These are phyloP conservation scores for Lepidopterella palustris DNA, from an alignment of 495 filamentous ascomycete genomes.

Conservation along the genomic window DNA sequence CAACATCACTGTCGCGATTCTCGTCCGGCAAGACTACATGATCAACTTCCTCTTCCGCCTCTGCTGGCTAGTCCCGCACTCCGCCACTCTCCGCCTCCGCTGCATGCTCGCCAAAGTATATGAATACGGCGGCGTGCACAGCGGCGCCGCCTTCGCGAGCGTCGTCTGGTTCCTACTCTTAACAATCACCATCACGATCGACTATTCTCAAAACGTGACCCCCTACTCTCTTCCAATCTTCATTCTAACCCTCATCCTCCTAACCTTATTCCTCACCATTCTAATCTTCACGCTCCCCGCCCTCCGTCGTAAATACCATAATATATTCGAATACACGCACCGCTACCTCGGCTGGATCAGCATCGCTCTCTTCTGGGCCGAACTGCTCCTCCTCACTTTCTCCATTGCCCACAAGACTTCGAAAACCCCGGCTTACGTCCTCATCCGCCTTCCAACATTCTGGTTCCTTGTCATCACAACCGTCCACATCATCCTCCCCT, in stretches of 20 bases:
- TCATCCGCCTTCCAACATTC: conserved; percentile 54
- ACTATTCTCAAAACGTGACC: neutral
- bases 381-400: conserved; percentile 37
- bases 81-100: conserved; percentile 22
- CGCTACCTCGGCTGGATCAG: conserved; percentile 60
- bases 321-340: conserved; percentile 62
- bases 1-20: conserved; percentile 42
- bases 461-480: conserved; percentile 62
- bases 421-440: conserved; percentile 35
- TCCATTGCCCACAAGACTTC: conserved; percentile 27
- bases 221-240: neutral
- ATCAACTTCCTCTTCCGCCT: conserved; percentile 31
- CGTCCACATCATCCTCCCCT: conserved; percentile 56
- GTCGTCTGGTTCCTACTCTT: conserved; percentile 31
- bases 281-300: conserved; percentile 43
- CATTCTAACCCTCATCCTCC: conserved; percentile 8
- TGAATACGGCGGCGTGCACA: conserved; percentile 32
- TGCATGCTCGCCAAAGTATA: conserved; percentile 29
- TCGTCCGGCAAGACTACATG: conserved; percentile 39
- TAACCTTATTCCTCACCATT: conserved; percentile 31
- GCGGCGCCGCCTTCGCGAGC: conserved; percentile 25
- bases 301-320: conserved; percentile 50
- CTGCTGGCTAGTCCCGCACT: conserved; percentile 17
- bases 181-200: neutral
- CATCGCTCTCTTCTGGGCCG: conserved; percentile 55